These are phyloP conservation scores for Stevia rebaudiana DNA, from an alignment of 140 eudicot species.

Conservation along the genomic window DNA sequence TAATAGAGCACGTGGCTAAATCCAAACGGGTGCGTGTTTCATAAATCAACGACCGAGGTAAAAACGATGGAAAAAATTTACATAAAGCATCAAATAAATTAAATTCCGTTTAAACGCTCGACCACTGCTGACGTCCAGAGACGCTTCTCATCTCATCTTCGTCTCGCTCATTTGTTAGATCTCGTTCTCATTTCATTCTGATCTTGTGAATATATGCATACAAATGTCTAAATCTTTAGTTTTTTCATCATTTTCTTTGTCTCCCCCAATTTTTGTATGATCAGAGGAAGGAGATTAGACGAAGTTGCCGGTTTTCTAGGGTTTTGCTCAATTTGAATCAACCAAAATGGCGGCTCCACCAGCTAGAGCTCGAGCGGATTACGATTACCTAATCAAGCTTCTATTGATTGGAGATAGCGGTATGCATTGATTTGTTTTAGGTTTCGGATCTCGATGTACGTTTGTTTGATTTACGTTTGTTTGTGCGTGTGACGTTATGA, in stretches of 20 bases:
- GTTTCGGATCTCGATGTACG: background rate
- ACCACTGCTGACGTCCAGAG: constrained; percentile 32
- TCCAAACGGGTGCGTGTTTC: constrained; percentile 4
- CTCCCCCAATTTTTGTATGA: background rate
- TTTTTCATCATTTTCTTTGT: background rate
- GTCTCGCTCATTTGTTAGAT: constrained; percentile 24
- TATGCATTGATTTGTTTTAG: constrained; percentile 17
- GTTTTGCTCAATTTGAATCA: constrained; percentile 24
- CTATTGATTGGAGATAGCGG: constrained; percentile 68
- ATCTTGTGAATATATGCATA: constrained; percentile 30
- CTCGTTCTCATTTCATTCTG: constrained; percentile 21
- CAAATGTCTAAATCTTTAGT: constrained; percentile 13
- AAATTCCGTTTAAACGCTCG: constrained; percentile 23
- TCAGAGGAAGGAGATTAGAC: constrained; percentile 31
- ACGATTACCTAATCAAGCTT: constrained; percentile 46
- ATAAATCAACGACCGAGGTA: constrained; percentile 13
- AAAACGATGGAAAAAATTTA: background rate
- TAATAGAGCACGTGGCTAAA: constrained; percentile 9
- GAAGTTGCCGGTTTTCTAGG: constrained; percentile 28
- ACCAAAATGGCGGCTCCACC: constrained; percentile 53
- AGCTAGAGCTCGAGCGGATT: constrained; percentile 52
- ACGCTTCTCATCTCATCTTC: constrained; percentile 26
- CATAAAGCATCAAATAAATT: background rate
- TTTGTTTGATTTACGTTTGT: background rate
- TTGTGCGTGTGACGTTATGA: constrained; percentile 5